Evolutionary conservation across 768 basidiomycete species (phyloP), one percentile per base, ranked within the genome.

Genomic region (Lactarius sanguifluus): DNA sequence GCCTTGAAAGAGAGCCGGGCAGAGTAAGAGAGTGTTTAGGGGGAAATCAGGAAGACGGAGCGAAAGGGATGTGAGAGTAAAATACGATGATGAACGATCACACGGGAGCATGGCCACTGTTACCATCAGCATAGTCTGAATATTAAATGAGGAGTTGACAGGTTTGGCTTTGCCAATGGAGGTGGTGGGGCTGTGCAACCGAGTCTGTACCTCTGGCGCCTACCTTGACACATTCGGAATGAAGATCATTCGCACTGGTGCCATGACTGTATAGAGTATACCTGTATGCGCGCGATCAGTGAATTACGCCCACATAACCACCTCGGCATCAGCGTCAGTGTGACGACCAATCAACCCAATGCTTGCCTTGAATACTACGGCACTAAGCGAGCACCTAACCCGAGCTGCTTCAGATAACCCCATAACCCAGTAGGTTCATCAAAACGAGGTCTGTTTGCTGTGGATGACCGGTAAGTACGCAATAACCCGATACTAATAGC

Each of bases 61-160:
- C 34, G 20, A 20, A 40, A 4, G 12, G 28, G 40, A 40, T 20
- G 61, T 58, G 50, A 57, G 65, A 66, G 34, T 32, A 34, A 28
- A 50, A 57, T 40, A 25, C 43, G 36, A 41, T 66, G 65, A 66
- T 66, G 60, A 43, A 30, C 25, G 41, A n/a, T 61, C 62, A 28
- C n/a, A 32, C 9, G 41, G 25, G 47, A 52, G 25, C 28, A 58
- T 36, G 60, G 18, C 64, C 36, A 43, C 28, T 7, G 60, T 61
- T 66, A 23, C 60, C 65, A 61, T 66, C 65, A 66, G 25, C 34
- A 15, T 13, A 13, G 61, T 25, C 54, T 34, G 20, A 23, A 56
- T 30, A 57, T 10, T 57, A 18, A 2, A 55, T 47, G 20, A 18
- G 13, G n/a, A 23, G 3, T 4, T 55, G 59, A 45, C 59, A 23